These are phyloP conservation scores for Monosporascus ibericus DNA, from an alignment of 2,329 filamentous ascomycete species.

Conservation along the genomic window DNA sequence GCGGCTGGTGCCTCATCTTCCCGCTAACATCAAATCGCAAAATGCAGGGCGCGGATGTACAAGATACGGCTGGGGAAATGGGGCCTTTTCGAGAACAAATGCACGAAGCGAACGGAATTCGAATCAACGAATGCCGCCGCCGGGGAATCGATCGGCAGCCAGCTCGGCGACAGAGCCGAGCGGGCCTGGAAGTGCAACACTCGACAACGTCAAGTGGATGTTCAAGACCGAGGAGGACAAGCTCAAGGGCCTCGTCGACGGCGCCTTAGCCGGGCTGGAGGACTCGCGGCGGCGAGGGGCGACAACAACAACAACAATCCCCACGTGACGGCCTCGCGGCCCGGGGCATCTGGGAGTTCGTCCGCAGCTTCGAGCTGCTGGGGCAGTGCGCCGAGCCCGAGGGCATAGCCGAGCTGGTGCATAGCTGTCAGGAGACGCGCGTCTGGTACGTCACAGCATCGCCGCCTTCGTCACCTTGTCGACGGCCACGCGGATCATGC, in stretches of 20 bases:
- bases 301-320: too few species aligned
- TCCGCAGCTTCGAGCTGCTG: background rate
- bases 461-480: background rate
- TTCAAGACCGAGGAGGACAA: background rate
- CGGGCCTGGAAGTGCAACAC: background rate
- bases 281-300: background rate
- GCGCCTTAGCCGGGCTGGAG: background rate
- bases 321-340: background rate
- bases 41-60: slow-evolving; percentile 1
- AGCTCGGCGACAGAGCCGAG: background rate
- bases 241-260: background rate
- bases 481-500: background rate
- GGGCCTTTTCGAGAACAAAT: slow-evolving; percentile 5
- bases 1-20: too few species aligned
- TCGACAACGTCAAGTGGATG: background rate
- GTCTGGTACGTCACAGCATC: background rate
- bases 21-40: background rate
- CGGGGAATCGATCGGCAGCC: background rate
- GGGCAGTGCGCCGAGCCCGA: background rate
- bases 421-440: background rate
- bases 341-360: background rate
- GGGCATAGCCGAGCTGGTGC: background rate
- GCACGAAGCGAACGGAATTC: background rate
- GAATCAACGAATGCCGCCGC: background rate
- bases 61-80: slow-evolving; percentile 4